Evolutionary conservation across 768 basidiomycete species (phyloP), one percentile per base, ranked within the genome.

Genomic region (Termitomyces sp.): DNA sequence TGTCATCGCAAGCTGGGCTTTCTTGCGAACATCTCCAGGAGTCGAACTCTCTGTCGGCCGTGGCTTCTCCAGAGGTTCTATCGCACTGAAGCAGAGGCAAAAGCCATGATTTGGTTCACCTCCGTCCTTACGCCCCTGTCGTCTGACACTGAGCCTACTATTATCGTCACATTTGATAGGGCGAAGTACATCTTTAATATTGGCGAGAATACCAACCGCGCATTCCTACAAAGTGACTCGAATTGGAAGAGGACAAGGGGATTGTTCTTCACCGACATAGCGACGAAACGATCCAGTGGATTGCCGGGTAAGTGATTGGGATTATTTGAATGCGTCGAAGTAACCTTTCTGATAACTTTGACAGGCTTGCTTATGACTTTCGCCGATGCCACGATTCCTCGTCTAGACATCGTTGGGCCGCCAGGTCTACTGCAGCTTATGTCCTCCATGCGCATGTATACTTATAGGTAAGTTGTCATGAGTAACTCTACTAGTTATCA

Each of bases 151-250:
- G 85, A 92, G 61, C 87, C 94, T 0, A 81, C 87, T 9, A 71
- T 97, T 26, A 71, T 89, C 57, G 70, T 96, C 61, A 76, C 79
- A 1, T 94, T 94, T 67, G 87, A 90, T 61, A 75, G 79, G 53
- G 86, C 81, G 12, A 89, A 91, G 63, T 98, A 94, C 63, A 77
- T 95, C 40, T 93, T 98, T 78, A 94, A 94, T 70, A 84, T 78
- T 19, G 87, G 91, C 8, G 94, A 97, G 70, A 88, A 87, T 57
- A 84, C 87, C 1, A 85, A 84, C 43, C 75, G 95, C 37, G 73
- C 87, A 0, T 89, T 88, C 66, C 70, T 86, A 15, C 87, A 94
- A 71, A 83, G 83, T 57, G 75, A 73, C 60, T 73, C 79, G 45
- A 82, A 82, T 49, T 82, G 90, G 79, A 83, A 78, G 66, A 87